These are phyloP conservation scores for Cyclotella cryptica DNA, from an alignment of 108 stramenopile genomes.

Conservation along the genomic window DNA sequence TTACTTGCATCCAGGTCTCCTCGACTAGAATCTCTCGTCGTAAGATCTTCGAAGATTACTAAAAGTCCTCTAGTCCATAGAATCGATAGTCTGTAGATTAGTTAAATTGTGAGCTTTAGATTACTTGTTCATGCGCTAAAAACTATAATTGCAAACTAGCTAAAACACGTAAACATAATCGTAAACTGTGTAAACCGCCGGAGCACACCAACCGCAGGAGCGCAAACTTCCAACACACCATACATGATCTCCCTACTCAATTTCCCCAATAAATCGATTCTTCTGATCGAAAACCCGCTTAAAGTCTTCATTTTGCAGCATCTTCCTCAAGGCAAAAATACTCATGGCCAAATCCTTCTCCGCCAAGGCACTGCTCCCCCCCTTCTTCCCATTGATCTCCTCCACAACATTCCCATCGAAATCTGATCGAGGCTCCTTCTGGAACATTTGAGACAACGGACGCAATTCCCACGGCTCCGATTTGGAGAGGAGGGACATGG, in stretches of 20 bases:
- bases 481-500: conserved; percentile 76
- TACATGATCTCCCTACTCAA: conserved; percentile 44
- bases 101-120: no score
- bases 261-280: conserved; percentile 86
- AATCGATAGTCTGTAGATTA: no score
- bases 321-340: conserved; percentile 68
- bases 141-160: no score
- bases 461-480: conserved; percentile 80
- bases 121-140: no score
- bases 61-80: no score
- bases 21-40: no score
- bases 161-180: no score
- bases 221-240: no score
- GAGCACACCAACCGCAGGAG: no score
- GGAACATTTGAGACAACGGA: conserved; percentile 36
- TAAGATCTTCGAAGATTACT: no score
- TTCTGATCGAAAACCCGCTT: conserved; percentile 79
- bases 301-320: conserved; percentile 73
- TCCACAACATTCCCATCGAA: conserved; percentile 51
- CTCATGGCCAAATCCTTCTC: conserved; percentile 75
- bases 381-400: conserved; percentile 43
- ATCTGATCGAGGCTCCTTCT: conserved; percentile 29
- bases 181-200: no score
- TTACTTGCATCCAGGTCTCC: no score
- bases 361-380: conserved; percentile 27